These are phyloP conservation scores for Thalassiosira livingstoniorum DNA, from an alignment of 352 stramenopile species.

Conservation along the genomic window DNA sequence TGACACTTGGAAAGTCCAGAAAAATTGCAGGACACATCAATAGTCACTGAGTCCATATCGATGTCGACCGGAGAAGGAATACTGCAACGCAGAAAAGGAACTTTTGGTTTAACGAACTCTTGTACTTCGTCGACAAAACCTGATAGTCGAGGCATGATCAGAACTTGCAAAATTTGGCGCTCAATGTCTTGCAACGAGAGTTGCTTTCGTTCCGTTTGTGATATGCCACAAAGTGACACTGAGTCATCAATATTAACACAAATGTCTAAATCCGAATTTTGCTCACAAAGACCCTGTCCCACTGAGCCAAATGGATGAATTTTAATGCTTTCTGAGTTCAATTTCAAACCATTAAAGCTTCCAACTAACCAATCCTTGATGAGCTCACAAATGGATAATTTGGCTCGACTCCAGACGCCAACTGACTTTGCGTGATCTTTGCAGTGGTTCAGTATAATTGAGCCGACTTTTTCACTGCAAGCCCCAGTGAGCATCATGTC, in stretches of 20 bases:
- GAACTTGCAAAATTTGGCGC: neutral
- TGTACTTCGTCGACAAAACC: neutral
- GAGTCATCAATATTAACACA: neutral
- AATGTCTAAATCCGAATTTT: neutral
- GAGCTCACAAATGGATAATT: neutral
- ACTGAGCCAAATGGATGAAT: neutral
- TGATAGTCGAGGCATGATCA: neutral
- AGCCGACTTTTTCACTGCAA: neutral
- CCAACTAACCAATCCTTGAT: neutral
- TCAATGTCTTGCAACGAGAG: neutral
- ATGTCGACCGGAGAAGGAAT: neutral
- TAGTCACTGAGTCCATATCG: neutral
- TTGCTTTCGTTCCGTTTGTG: neutral
- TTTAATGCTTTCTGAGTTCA: neutral
- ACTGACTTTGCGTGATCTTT: neutral
- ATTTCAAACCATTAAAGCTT: neutral
- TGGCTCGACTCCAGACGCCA: neutral
- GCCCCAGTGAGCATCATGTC: neutral
- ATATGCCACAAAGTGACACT: neutral
- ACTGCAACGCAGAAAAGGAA: neutral
- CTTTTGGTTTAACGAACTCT: neutral
- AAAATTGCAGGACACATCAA: conserved; percentile 8
- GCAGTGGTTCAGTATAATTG: neutral
- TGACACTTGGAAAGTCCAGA: neutral
- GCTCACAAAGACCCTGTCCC: neutral